Evolutionary conservation across 1,284 basidiomycete species (phyloP).

Genomic region (Pseudozyma sp.): DNA sequence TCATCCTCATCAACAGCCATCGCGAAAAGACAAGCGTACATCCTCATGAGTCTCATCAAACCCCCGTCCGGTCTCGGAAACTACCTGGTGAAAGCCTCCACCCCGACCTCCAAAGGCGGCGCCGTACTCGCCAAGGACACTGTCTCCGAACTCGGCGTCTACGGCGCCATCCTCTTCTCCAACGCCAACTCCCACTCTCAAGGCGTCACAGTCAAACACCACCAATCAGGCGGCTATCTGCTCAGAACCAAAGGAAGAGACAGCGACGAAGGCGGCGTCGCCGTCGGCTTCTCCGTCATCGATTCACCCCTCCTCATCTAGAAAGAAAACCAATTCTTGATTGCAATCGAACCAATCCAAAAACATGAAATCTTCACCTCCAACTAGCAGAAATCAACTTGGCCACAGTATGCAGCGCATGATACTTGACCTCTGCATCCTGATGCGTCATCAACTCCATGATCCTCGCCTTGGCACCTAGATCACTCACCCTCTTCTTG

Average conservation of each 20-base stretch:
- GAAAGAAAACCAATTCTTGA: background rate
- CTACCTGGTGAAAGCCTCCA: conserved; percentile 76
- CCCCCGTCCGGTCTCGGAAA: conserved; percentile 78
- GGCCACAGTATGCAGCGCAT: conserved; percentile 74
- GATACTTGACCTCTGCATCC: conserved; percentile 89
- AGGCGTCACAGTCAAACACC: conserved; percentile 72
- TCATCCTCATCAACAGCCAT: conserved; percentile 7
- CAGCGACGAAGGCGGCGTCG: conserved; percentile 93
- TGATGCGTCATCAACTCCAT: conserved; percentile 94
- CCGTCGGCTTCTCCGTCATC: conserved; percentile 87
- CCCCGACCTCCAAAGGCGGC: background rate
- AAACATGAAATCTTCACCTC: conserved; percentile 32
- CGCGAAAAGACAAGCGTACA: conserved; percentile 76
- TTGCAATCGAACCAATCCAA: background rate
- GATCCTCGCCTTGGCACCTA: conserved; percentile 87
- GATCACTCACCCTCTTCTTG: conserved; percentile 76
- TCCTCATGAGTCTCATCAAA: conserved; percentile 90
- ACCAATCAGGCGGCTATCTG: conserved; percentile 80
- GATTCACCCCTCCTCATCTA: conserved; percentile 81
- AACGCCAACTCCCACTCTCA: conserved; percentile 6
- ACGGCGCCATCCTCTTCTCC: conserved; percentile 85
- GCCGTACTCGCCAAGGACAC: conserved; percentile 74
- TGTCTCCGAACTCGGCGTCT: conserved; percentile 91
- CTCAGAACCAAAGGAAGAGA: conserved; percentile 92
- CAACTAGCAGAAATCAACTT: conserved; percentile 64